Evolutionary conservation across 352 stramenopile species (phyloP).

Genomic region (Phytophthora capsici): DNA sequence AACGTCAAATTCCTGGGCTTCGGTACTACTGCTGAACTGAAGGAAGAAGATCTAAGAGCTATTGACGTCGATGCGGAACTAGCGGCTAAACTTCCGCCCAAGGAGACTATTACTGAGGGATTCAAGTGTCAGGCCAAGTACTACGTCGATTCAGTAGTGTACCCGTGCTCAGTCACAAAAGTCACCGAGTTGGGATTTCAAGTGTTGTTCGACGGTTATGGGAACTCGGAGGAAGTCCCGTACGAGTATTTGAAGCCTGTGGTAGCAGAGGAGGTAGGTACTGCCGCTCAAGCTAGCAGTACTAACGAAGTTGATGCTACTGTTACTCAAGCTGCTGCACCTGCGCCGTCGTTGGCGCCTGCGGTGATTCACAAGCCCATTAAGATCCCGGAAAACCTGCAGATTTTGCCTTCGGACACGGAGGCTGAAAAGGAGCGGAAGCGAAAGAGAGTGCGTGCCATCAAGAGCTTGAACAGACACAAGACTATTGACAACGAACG

Average conservation of each 20-base stretch:
- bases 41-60: conserved; percentile 44
- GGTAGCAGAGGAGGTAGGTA: conserved; percentile 10
- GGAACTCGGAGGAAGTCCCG: conserved; percentile 91
- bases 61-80: conserved; percentile 45
- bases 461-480: conserved; percentile 89
- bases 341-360: conserved; percentile 42
- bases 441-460: conserved; percentile 79
- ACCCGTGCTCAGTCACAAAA: conserved; percentile 70
- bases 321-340: conserved; percentile 19
- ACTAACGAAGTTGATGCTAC: conserved; percentile 29
- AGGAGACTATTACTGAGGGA: conserved; percentile 54
- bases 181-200: conserved; percentile 78
- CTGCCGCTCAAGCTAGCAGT: conserved; percentile 18
- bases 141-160: conserved; percentile 80
- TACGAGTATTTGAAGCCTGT: conserved; percentile 82
- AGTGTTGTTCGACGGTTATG: conserved; percentile 90
- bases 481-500: conserved; percentile 86
- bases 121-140: conserved; percentile 82
- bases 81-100: conserved; percentile 37
- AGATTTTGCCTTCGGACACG: conserved; percentile 82
- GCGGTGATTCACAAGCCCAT: conserved; percentile 75
- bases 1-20: conserved; percentile 83
- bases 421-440: conserved; percentile 90
- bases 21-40: conserved; percentile 62
- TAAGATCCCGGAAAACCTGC: conserved; percentile 87